phyloP scores from a whole-genome alignment of 2,329 filamentous ascomycete species.

The Beauveria scarabaeidicola region DNA sequence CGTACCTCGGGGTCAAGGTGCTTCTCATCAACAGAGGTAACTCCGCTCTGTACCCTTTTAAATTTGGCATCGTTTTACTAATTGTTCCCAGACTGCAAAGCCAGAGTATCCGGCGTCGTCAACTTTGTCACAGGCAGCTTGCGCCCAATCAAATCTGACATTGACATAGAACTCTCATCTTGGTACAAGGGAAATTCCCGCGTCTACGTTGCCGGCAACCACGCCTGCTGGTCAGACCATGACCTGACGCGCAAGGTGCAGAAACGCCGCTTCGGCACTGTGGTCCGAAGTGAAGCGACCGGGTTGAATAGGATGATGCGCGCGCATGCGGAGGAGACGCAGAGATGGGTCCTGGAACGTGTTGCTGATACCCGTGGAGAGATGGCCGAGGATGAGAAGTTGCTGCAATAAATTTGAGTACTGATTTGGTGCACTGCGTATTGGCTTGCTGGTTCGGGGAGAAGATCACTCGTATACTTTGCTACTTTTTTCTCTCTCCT shows the following conservation, averaged over 20 bases:
- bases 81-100: constrained; percentile 47
- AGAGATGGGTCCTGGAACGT: constrained; percentile 41
- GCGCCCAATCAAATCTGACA: constrained; percentile 70
- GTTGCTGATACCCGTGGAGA: constrained; percentile 30
- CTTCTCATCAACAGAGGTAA: constrained; percentile 69
- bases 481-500: not conserved
- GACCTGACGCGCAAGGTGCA: constrained; percentile 50
- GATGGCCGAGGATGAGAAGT: constrained; percentile 42
- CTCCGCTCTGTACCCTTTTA: not conserved
- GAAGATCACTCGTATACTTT: not conserved
- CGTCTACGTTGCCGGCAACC: constrained; percentile 67
- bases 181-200: constrained; percentile 83
- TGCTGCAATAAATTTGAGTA: constrained; percentile 13
- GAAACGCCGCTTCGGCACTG: constrained; percentile 52
- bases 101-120: constrained; percentile 61
- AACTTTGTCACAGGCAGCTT: constrained; percentile 75
- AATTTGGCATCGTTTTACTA: constrained; percentile 3
- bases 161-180: constrained; percentile 58
- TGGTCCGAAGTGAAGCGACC: constrained; percentile 40
- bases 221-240: constrained; percentile 65
- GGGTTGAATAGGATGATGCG: constrained; percentile 50
- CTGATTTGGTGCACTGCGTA: not conserved
- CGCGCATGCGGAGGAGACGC: constrained; percentile 42
- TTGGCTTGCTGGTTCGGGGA: not conserved
- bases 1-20: constrained; percentile 74